Percentiles rank a stretch among this genome's conserved stretches.
phyloP scores from a whole-genome alignment of 768 basidiomycete genomes.

The Crepidotus variabilis region DNA sequence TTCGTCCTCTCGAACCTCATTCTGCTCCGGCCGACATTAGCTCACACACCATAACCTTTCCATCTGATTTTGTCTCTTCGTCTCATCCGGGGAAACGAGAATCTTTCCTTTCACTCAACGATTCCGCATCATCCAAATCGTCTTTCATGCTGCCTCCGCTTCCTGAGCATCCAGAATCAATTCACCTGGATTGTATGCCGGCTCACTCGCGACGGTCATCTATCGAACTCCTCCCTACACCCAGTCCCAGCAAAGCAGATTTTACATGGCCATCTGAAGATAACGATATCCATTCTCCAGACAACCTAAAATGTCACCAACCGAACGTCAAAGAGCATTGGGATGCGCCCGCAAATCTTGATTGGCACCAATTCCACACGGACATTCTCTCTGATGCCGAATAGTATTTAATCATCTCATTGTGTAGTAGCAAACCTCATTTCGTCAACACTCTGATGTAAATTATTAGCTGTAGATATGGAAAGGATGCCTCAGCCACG shows the following conservation, averaged over 20 bases:
- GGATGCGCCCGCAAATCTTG: slow-evolving; percentile 37
- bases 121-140: slow-evolving; percentile 25
- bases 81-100: slow-evolving; percentile 21
- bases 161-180: slow-evolving; percentile 10
- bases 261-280: background rate
- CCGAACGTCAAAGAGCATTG: slow-evolving; percentile 19
- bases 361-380: slow-evolving; percentile 57
- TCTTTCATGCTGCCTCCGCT: slow-evolving; percentile 16
- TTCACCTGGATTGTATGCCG: slow-evolving; percentile 25
- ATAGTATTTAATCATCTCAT: background rate
- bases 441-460: background rate
- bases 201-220: slow-evolving; percentile 17
- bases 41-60: background rate
- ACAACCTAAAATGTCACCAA: background rate
- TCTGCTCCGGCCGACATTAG: background rate
- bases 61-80: background rate
- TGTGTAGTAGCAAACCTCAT: background rate
- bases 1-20: background rate
- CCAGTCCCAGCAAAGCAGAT: background rate
- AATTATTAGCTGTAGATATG: background rate
- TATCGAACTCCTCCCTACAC: background rate
- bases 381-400: slow-evolving; percentile 27
- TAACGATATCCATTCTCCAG: background rate
- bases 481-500: background rate
- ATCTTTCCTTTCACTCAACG: slow-evolving; percentile 37